A percentile compares a stretch with the other conserved stretches of the same genome.
These are phyloP conservation scores for Arabidopsis hybrid DNA, from an alignment of 441 rosid species.

Conservation along the genomic window DNA sequence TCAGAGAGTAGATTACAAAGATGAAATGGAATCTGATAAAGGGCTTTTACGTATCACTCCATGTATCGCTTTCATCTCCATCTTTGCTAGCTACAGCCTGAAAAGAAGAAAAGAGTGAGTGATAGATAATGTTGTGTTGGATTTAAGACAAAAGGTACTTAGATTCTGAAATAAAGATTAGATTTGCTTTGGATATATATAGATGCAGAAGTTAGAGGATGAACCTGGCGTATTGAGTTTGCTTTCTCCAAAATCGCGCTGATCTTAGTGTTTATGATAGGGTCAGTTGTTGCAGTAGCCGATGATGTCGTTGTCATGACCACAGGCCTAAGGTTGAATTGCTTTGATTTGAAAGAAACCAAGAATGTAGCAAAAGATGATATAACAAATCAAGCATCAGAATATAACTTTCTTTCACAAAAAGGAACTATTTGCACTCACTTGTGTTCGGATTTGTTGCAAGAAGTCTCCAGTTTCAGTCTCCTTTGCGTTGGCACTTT, in stretches of 20 bases:
- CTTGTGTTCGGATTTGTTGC: conserved; percentile 80
- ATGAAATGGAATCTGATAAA: conserved; percentile 4
- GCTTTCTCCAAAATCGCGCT: conserved; percentile 90
- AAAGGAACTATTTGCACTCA: conserved; percentile 48
- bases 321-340: conserved; percentile 69
- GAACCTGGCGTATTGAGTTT: conserved; percentile 91
- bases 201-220: not conserved
- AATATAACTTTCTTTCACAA: conserved; percentile 11
- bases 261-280: conserved; percentile 62
- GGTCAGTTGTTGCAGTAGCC: conserved; percentile 46
- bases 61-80: conserved; percentile 86
- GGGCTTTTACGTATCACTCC: conserved; percentile 43
- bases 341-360: conserved; percentile 54
- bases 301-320: conserved; percentile 50
- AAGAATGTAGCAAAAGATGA: conserved; percentile 13
- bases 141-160: conserved; percentile 9
- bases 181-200: conserved; percentile 20
- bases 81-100: conserved; percentile 88
- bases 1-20: not conserved
- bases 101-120: conserved; percentile 36
- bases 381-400: conserved; percentile 26
- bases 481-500: conserved; percentile 49
- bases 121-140: conserved; percentile 19
- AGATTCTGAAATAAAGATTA: conserved; percentile 29
- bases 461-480: conserved; percentile 82